phyloP scores from a whole-genome alignment of 2,329 filamentous ascomycete genomes.

The Verticillium alfalfae region DNA sequence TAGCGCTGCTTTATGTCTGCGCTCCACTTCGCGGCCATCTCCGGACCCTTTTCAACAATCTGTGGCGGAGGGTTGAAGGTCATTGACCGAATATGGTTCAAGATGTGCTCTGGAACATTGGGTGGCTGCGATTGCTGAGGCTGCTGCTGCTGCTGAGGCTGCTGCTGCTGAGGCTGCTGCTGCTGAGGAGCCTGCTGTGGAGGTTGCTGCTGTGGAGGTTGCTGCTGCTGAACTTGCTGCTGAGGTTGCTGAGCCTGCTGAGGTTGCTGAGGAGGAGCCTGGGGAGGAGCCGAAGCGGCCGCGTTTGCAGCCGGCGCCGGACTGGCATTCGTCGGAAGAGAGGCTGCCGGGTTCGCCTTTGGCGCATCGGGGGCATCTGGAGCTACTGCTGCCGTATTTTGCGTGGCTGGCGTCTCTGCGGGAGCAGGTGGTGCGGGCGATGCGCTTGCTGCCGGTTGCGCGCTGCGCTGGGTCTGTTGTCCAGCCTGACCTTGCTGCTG shows the following conservation, averaged over 20 bases:
- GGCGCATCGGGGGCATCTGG: not conserved
- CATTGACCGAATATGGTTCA: constrained; percentile 42
- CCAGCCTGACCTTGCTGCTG: constrained; percentile 11
- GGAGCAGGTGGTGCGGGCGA: constrained; percentile 3
- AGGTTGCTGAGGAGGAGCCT: constrained; percentile 1
- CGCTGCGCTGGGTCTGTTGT: constrained; percentile 11
- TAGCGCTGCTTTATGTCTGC: constrained; percentile 42
- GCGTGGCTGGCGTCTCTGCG: constrained; percentile 1
- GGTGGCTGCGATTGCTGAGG: constrained; percentile 11
- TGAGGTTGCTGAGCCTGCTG: constrained; percentile 4
- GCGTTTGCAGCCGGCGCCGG: constrained; percentile 1
- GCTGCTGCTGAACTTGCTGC: not conserved
- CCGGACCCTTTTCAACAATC: constrained; percentile 34
- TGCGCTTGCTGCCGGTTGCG: constrained; percentile 4
- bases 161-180: constrained; percentile 5
- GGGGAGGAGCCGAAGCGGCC: constrained; percentile 1
- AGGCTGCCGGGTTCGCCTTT: not conserved
- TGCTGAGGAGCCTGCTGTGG: not conserved
- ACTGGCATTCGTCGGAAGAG: not conserved
- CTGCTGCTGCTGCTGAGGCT: constrained; percentile 10
- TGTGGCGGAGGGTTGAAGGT: constrained; percentile 37
- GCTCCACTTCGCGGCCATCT: constrained; percentile 41
- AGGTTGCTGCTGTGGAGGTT: constrained; percentile 1
- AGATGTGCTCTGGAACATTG: constrained; percentile 34
- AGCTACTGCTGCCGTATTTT: not conserved